Base-by-base conservation (phyloP, 2,329 filamentous ascomycete genomes). In the Apiospora rasikravindrae region DNA sequence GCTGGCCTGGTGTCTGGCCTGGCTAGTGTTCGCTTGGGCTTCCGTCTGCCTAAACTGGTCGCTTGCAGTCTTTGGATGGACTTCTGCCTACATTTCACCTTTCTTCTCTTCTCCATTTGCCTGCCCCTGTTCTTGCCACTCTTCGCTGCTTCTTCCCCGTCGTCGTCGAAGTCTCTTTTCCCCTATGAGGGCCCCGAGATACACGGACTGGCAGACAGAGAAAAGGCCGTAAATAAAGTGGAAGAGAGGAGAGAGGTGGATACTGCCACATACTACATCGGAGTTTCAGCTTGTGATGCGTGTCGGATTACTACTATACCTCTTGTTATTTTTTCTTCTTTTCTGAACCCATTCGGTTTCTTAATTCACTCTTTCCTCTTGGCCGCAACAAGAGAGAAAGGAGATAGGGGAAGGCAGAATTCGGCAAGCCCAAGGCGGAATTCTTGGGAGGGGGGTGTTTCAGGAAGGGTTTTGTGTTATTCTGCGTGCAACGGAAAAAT, bases 1-100 rank as follows among this genome's bases (percentile, higher is more conserved):
- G 33, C 57, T 64, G 57, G 29, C 57, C 3, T 64, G 57, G 57
- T 64, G 57, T n/a, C 57, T 64, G 10, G 57, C 33, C 29, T 64
- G 57, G 57, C 33, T 64, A 19, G 10, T n/a, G 33, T 40, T 64
- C 33, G 33, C 33, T 7, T 64, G 57, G 57, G 33, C 33, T 33
- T 37, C 33, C 19, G 22, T 40, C 57, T 40, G 33, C 22, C 57
- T 37, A n/a, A 14, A 24, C 8, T 64, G 57, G 29, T 64, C 14
- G 33, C 33, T 64, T 2, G 33, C 8, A 33, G 19, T 40, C 33
- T 19, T 40, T 40, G 6, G 33, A n/a, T 37, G 33, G 19, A 19
- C 16, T 33, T 33, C 51, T 64, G 40, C 33, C 33, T 22, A 10
- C 29, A 8, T 16, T 33, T 22, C 29, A 4, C 22, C 29, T 22